phyloP scores from a whole-genome alignment of 1,284 basidiomycete genomes.

The Irpex rosettiformis region DNA sequence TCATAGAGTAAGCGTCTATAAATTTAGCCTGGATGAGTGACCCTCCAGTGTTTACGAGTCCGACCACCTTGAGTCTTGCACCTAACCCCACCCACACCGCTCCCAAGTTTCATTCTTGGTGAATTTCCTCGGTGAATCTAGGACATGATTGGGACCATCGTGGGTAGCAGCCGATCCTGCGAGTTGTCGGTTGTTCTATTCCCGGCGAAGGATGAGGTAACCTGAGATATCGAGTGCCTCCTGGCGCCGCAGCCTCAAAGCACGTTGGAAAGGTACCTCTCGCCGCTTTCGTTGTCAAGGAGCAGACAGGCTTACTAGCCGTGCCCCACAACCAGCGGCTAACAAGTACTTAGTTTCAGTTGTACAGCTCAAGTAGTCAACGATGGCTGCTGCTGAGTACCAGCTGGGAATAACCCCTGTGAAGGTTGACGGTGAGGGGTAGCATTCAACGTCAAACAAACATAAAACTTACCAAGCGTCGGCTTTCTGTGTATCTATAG shows the following conservation, averaged over 20 bases:
- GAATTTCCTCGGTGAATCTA: too few relatives aligned
- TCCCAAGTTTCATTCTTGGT: too few relatives aligned
- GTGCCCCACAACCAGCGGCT: not conserved
- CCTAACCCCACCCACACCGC: too few relatives aligned
- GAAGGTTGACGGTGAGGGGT: constrained; percentile 17
- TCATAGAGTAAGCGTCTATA: too few relatives aligned
- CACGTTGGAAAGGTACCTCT: not conserved
- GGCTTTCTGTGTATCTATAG: constrained; percentile 28
- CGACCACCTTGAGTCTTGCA: too few relatives aligned
- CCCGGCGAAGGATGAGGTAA: not conserved
- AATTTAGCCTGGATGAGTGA: too few relatives aligned
- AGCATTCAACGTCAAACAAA: not conserved
- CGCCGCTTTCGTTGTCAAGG: not conserved
- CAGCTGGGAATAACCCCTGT: constrained; percentile 40
- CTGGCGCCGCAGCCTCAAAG: not conserved
- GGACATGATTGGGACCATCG: too few relatives aligned
- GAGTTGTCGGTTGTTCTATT: not conserved
- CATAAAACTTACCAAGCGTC: not conserved
- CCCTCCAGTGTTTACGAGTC: too few relatives aligned
- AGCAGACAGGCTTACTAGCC: not conserved
- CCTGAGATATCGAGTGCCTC: not conserved
- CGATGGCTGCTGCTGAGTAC: constrained; percentile 17
- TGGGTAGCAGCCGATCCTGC: not conserved
- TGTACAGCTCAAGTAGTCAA: not conserved
- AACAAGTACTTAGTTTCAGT: not conserved